Evolutionary conservation across 768 basidiomycete species (phyloP).

Genomic region (Podaxis sp.): DNA sequence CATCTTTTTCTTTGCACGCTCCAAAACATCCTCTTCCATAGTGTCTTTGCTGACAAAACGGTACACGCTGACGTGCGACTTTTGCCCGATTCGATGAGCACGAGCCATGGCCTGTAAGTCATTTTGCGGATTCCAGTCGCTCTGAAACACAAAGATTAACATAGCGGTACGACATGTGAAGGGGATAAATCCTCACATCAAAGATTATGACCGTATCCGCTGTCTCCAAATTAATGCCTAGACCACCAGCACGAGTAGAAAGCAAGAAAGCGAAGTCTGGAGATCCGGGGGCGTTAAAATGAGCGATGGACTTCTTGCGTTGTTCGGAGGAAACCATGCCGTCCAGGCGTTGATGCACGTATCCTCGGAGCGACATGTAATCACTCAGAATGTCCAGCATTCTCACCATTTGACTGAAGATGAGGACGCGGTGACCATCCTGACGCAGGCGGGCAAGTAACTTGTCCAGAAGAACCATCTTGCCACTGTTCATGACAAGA

Average conservation of each 20-base stretch:
- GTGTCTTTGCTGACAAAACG: slow-evolving; percentile 99
- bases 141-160: slow-evolving; percentile 40
- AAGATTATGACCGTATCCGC: slow-evolving; percentile 99
- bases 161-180: slow-evolving; percentile 1
- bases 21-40: slow-evolving; percentile 98
- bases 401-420: slow-evolving; percentile 99
- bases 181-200: slow-evolving; percentile 58
- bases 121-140: slow-evolving; percentile 98
- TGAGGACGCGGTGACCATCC: slow-evolving; percentile 95
- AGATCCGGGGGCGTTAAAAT: slow-evolving; percentile 91
- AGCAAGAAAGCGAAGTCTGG: slow-evolving; percentile 96
- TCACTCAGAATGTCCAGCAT: slow-evolving; percentile 98
- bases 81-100: slow-evolving; percentile 98
- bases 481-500: slow-evolving; percentile 98
- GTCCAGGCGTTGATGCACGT: slow-evolving; percentile 91
- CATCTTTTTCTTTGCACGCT: slow-evolving; percentile 99
- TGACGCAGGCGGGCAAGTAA: slow-evolving; percentile 83
- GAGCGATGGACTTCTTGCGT: slow-evolving; percentile 93
- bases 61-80: slow-evolving; percentile 97
- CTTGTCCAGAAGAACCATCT: slow-evolving; percentile 98
- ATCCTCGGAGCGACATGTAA: slow-evolving; percentile 88
- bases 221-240: slow-evolving; percentile 98
- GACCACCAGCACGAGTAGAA: slow-evolving; percentile 93
- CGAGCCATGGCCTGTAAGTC: slow-evolving; percentile 99
- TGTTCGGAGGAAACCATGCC: slow-evolving; percentile 92